These are phyloP conservation scores for Xylaria nigripes DNA, from an alignment of 495 filamentous ascomycete genomes.

Conservation along the genomic window DNA sequence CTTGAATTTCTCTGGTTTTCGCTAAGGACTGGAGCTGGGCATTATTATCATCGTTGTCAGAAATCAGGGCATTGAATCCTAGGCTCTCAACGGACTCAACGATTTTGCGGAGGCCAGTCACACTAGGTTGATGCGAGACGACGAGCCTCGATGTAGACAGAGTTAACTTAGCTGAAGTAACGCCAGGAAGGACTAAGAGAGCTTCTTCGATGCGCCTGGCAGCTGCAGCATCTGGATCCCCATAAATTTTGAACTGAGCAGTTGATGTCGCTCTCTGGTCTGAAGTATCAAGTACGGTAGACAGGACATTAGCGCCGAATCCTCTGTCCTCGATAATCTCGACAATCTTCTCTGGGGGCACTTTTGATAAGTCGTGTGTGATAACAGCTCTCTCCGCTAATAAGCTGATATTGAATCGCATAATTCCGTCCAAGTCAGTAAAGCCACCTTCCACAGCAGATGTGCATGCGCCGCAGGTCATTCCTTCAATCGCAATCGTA, in stretches of 20 bases:
- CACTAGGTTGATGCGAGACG: conserved; percentile 59
- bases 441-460: conserved; percentile 81
- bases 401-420: conserved; percentile 89
- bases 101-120: conserved; percentile 70
- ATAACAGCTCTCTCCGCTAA: conserved; percentile 88
- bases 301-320: conserved; percentile 80
- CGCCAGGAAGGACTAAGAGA: conserved; percentile 56
- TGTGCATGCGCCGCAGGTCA: conserved; percentile 96
- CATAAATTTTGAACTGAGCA: conserved; percentile 76
- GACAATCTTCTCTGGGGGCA: conserved; percentile 65
- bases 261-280: conserved; percentile 43
- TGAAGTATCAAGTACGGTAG: conserved; percentile 40
- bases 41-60: conserved; percentile 91
- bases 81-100: conserved; percentile 72
- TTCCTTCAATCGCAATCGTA: conserved; percentile 85
- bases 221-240: conserved; percentile 58
- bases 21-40: conserved; percentile 92
- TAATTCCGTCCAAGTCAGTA: conserved; percentile 60
- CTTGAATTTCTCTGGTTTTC: conserved; percentile 91
- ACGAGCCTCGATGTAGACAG: conserved; percentile 58
- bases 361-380: conserved; percentile 62
- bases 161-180: conserved; percentile 64
- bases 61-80: conserved; percentile 80
- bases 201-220: conserved; percentile 64
- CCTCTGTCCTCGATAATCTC: conserved; percentile 87